Evolutionary conservation across 305 asterid species (phyloP), one percentile per base, ranked within the genome.

Genomic region (Fraxinus angustifolia): DNA sequence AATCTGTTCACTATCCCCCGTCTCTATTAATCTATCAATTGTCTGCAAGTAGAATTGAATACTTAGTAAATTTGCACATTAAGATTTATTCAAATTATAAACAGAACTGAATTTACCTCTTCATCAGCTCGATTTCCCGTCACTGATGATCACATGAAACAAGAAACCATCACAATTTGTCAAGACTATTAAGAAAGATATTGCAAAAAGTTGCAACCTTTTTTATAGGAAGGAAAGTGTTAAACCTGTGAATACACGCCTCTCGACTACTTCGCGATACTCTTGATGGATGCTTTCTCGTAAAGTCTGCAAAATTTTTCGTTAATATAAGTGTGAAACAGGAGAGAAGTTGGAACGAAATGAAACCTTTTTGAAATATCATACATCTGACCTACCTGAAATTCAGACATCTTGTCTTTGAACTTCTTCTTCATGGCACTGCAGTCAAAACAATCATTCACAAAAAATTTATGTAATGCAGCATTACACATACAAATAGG

Each of bases 91-190:
- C 33, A 74, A 81, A 81, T 67, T 62, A 86, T 58, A 19, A 12
- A 80, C 56, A 58, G 21, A 16, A 31, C 35, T 67, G 56, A 19
- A 67, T 78, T 87, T 86, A 96, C 99, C 97, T 93, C 98, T 89
- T 96, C 99, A 89, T 94, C 98, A 75, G 94, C 97, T 83, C 95
- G 92, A 76, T 87, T 85, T 82, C 99, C 98, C n/a, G 98, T 94
- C n/a, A 96, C 99, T 96, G 91, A 50, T 36, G 26, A 85, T 80
- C 79, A 85, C 77, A 85, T 30, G 45, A 81, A 82, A 81, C 74
- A 77, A 79, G 76, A 84, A 84, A 84, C 74, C 62, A 77, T 86
- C 33, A 79, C 81, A 80, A 79, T 36, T 31, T 79, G 36, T 68
- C 62, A 79, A 67, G 14, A 81, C 36, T 72, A 79, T 36, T 48